These are phyloP conservation scores for Mucor sp. DNA, from an alignment of 371 early-diverging fungal species.

Conservation along the genomic window DNA sequence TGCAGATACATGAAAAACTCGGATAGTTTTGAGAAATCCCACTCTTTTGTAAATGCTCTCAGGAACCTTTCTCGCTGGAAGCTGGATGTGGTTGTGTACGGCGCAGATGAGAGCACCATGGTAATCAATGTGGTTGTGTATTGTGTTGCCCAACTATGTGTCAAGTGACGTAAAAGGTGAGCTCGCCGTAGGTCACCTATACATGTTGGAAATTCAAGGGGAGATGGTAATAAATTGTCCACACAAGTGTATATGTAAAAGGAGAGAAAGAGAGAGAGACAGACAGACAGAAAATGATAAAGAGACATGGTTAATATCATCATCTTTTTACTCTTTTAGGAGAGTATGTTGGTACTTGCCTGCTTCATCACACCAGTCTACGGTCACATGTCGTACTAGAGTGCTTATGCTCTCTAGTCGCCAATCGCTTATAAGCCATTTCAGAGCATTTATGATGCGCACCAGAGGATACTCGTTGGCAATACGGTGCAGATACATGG, in stretches of 20 bases:
- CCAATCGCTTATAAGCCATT: conserved; percentile 75
- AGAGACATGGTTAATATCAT: neutral
- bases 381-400: conserved; percentile 65
- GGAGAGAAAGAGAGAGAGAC: neutral
- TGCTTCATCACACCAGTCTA: conserved; percentile 61
- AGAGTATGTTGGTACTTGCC: conserved; percentile 10
- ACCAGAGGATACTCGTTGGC: conserved; percentile 73
- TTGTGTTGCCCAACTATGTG: conserved; percentile 64
- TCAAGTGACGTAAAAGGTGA: conserved; percentile 54
- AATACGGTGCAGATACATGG: conserved; percentile 70
- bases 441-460: conserved; percentile 69
- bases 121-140: conserved; percentile 57
- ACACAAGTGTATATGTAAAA: neutral
- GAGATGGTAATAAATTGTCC: neutral
- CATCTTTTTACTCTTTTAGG: neutral
- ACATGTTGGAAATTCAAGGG: neutral
- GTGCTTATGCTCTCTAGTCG: conserved; percentile 65
- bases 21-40: conserved; percentile 79
- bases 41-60: conserved; percentile 68
- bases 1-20: conserved; percentile 77
- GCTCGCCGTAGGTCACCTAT: conserved; percentile 61
- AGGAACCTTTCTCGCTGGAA: conserved; percentile 62
- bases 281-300: neutral
- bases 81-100: conserved; percentile 35
- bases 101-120: conserved; percentile 41